Evolutionary conservation across 306 rosid species (phyloP).

Genomic region (Cucurbita maxima): DNA sequence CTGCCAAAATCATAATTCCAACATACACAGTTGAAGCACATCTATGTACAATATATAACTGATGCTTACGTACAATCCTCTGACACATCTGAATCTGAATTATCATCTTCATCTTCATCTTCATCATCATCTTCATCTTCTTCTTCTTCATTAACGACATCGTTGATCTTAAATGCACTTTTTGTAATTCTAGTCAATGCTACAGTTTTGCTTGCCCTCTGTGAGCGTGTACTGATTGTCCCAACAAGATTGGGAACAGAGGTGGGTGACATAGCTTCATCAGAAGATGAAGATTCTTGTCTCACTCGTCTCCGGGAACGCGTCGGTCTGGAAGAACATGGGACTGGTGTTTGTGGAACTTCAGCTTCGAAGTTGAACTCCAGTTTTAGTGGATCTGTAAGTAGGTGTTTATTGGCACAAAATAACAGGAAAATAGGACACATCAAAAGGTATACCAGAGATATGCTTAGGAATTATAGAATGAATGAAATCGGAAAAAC

Average conservation of each 20-base stretch:
- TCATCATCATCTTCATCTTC: conserved; percentile 30
- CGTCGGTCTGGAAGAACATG: conserved; percentile 24
- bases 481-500: neutral
- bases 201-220: conserved; percentile 84
- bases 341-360: conserved; percentile 52
- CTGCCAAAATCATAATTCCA: neutral
- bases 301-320: conserved; percentile 51
- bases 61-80: neutral
- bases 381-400: conserved; percentile 21
- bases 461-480: neutral
- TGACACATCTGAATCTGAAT: conserved; percentile 24
- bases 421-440: neutral
- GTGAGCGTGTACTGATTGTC: conserved; percentile 36
- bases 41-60: neutral
- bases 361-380: conserved; percentile 35
- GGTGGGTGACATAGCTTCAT: conserved; percentile 46
- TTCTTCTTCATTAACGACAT: conserved; percentile 31
- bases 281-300: conserved; percentile 47
- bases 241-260: conserved; percentile 33
- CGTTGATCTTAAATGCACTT: conserved; percentile 19
- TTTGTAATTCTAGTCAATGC: conserved; percentile 51
- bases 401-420: neutral
- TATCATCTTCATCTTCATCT: conserved; percentile 32
- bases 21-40: neutral
- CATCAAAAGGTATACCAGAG: neutral